Conservation (phyloP, 2,329 filamentous ascomycete species). For the Blastomyces percursus region DNA sequence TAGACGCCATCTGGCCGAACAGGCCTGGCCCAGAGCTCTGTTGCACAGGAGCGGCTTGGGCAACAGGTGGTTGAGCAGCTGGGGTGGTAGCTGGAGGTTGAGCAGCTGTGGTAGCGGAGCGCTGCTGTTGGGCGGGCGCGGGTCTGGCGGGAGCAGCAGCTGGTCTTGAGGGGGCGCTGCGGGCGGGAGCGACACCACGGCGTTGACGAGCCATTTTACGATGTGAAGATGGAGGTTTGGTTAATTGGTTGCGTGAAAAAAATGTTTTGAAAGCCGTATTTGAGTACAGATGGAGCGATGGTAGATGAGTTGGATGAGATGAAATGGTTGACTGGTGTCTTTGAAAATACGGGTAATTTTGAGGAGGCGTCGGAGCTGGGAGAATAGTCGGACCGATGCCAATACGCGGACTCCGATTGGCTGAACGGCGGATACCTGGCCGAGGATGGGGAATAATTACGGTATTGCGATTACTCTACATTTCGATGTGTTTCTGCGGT, state of each 20-base stretch:
- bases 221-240: conserved; percentile 11
- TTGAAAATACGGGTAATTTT: conserved; percentile 9
- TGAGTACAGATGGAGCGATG: background rate
- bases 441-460: background rate
- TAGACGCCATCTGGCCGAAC: conserved; percentile 94
- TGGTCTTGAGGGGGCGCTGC: conserved; percentile 55
- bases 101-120: conserved; percentile 60
- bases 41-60: conserved; percentile 34
- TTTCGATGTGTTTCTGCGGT: background rate
- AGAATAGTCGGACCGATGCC: conserved; percentile 10
- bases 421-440: background rate
- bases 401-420: conserved; percentile 8
- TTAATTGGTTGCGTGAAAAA: background rate
- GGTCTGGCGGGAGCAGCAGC: conserved; percentile 49
- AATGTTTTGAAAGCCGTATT: background rate
- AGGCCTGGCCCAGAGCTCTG: conserved; percentile 64
- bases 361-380: background rate
- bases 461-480: background rate
- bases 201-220: conserved; percentile 65
- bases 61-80: conserved; percentile 47
- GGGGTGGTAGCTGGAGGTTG: conserved; percentile 42
- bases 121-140: conserved; percentile 49
- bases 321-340: background rate
- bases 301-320: background rate
- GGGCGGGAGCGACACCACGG: conserved; percentile 48